A percentile compares a stretch with the other conserved stretches of the same genome.
Evolutionary conservation across 208 protist genomes (phyloP).

Genomic region (Trypanosoma lewisi): DNA sequence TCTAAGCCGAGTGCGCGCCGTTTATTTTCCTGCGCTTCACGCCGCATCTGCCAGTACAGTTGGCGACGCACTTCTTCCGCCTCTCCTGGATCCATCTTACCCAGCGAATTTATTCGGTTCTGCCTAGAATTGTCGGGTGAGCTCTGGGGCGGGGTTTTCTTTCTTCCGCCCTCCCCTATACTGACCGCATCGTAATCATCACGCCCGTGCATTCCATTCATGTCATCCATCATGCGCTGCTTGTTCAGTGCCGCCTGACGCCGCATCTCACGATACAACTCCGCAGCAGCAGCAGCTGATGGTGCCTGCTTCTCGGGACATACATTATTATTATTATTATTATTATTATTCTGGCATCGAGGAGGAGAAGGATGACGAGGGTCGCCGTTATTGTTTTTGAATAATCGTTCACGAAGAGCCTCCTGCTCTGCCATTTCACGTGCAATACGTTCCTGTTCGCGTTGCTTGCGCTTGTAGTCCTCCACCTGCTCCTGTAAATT

Average conservation of each 20-base stretch:
- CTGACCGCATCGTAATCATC: not conserved
- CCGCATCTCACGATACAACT: conserved; percentile 78
- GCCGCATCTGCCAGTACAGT: conserved; percentile 90
- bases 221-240: conserved; percentile 51
- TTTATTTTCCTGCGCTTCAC: conserved; percentile 81
- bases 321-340: conserved; percentile 14
- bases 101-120: conserved; percentile 35
- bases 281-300: conserved; percentile 24
- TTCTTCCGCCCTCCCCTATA: not conserved
- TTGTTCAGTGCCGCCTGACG: conserved; percentile 78
- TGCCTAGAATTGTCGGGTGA: conserved; percentile 13
- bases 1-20: conserved; percentile 57
- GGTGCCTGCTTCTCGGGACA: conserved; percentile 8
- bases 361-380: no score
- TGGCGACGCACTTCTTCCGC: conserved; percentile 61
- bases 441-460: conserved; percentile 27
- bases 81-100: conserved; percentile 52
- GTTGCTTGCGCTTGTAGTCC: conserved; percentile 25
- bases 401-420: conserved; percentile 9
- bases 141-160: not conserved
- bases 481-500: conserved; percentile 58
- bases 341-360: no score
- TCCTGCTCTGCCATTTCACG: conserved; percentile 24
- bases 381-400: conserved; percentile 19
- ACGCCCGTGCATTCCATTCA: conserved; percentile 8